Base-by-base conservation (phyloP, 768 basidiomycete species). In the Suillus luteus region DNA sequence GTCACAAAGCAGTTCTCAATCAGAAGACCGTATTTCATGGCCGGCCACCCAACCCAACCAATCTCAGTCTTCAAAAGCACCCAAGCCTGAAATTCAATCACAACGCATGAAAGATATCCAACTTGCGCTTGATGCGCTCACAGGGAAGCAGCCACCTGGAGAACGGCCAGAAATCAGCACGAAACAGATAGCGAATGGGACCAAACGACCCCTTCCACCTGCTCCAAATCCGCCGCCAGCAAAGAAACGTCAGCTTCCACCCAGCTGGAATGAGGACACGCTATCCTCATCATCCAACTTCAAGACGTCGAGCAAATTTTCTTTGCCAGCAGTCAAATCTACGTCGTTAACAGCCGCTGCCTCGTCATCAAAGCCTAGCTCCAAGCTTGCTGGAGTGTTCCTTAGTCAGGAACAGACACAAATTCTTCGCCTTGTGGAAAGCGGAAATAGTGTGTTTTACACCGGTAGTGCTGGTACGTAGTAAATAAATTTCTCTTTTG, bases 401-500 rank as follows among this genome's bases (percentile, higher is more conserved):
- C 80, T 99, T 64, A 96, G 95, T 75, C 77, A 83, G 64, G 96
- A 99, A 71, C 97, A 99, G 76, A 87, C 80, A 59, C 85, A 90
- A 64, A 92, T 99, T 55, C 78, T 97, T 65, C 82, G 85, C 63
- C 80, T 97, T 41, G 95, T 95, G 1, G 79, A 88, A 40, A 80
- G 85, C 14, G 87, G 86, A 3, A 75, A 87, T 54, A 96, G 88
- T 69, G 71, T 99, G 37, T 99, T 99, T 71, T 99, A 98, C 75
- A 99, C 96, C 1, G 97, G 97, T 33, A 94, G 92, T 80, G 97
- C 97, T 64, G 96, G 96, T 97, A 66, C 67, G 88, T 76, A 55
- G 55, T 49, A 40, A 43, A 17, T 44, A 48, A 19, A 55, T 51
- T 31, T 10, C 62, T 66, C 19, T 41, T 40, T 55, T 44, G n/a